Evolutionary conservation across 139 green algal species (phyloP), one percentile per base, ranked within the genome.

Genomic region (Chlorella ohadii): DNA sequence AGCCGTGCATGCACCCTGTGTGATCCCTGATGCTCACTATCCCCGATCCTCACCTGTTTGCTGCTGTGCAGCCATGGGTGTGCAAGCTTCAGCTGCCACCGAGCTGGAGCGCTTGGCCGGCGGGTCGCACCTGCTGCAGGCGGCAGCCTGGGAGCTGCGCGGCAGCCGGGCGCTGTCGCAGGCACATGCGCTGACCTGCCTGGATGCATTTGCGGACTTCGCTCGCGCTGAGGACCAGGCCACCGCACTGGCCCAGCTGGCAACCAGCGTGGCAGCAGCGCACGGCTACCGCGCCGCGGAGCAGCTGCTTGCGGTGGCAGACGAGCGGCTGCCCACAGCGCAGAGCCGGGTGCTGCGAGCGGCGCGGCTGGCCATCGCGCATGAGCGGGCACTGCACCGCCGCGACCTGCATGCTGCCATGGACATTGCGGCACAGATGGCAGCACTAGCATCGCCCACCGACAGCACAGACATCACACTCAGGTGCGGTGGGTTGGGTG

Each of bases 181-280:
- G 3, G 72, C 71, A 23, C 84, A 87, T 28, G 70, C 75, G 1
- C 75, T 93, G 39, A 67, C 81, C 23, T 86, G 87, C 61, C 80
- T 94, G 41, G 63, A 78, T 1, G 51, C 72, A 2, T 90, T 86
- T 64, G 70, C n/a, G n/a, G 75, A 74, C 51, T 38, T 72, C 33
- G 79, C 84, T 4, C 38, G 33, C 9, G 39, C 72, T 6, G 83
- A 83, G 38, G 86, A 92, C 41, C 61, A 71, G 59, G 84, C 66
- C 70, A 72, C 85, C 15, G 88, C 86, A 11, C 86, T 88, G 57
- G 85, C 86, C 4, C 88, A 92, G 82, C 88, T 92, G 67, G 88
- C 88, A 0, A 65, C 77, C 33, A 79, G 71, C 59, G 68, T 90
- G 28, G 80, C 72, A 6, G 78, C 61, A 16, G 63, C 65, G 34